Percentiles rank a stretch among this genome's conserved stretches.
These are phyloP conservation scores for Theileria equi DNA, from an alignment of 169 alveolate species.

Conservation along the genomic window DNA sequence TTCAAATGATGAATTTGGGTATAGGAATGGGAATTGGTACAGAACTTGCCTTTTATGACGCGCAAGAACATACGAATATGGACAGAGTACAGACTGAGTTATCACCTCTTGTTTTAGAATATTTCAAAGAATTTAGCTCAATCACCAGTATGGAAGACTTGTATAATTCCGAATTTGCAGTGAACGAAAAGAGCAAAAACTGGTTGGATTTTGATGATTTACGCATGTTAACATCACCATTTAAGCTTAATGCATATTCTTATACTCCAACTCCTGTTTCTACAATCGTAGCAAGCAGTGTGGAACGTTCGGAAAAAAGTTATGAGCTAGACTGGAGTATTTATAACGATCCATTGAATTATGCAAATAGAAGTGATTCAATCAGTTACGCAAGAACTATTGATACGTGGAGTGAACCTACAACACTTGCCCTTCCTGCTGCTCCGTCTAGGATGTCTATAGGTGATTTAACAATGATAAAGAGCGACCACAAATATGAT, in stretches of 20 bases:
- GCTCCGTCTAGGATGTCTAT: too few species aligned
- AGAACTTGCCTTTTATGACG: slow-evolving; percentile 28
- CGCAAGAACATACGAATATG: not conserved
- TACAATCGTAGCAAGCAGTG: slow-evolving; percentile 60
- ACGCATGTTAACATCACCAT: slow-evolving; percentile 52
- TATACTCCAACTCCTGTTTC: slow-evolving; percentile 50
- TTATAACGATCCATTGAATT: slow-evolving; percentile 50
- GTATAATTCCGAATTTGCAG: too few species aligned
- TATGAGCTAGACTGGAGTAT: slow-evolving; percentile 63
- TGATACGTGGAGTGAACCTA: too few species aligned
- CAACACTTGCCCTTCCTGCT: too few species aligned
- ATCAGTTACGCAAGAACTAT: too few species aligned
- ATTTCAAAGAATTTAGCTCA: not conserved
- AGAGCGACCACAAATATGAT: too few species aligned
- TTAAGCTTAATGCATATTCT: slow-evolving; percentile 53
- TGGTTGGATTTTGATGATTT: slow-evolving; percentile 36
- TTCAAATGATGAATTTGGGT: slow-evolving; percentile 56
- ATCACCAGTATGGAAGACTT: not conserved
- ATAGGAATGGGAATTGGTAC: slow-evolving; percentile 49
- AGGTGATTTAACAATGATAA: too few species aligned
- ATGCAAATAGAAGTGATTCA: too few species aligned
- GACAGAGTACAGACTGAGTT: slow-evolving; percentile 1
- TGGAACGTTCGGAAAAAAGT: slow-evolving; percentile 7
- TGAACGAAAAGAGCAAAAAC: slow-evolving; percentile 4
- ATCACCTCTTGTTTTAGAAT: not conserved